A percentile compares a stretch with the other conserved stretches of the same genome.
phyloP scores from a whole-genome alignment of 352 stramenopile species.

The Globisporangium spiculum region DNA sequence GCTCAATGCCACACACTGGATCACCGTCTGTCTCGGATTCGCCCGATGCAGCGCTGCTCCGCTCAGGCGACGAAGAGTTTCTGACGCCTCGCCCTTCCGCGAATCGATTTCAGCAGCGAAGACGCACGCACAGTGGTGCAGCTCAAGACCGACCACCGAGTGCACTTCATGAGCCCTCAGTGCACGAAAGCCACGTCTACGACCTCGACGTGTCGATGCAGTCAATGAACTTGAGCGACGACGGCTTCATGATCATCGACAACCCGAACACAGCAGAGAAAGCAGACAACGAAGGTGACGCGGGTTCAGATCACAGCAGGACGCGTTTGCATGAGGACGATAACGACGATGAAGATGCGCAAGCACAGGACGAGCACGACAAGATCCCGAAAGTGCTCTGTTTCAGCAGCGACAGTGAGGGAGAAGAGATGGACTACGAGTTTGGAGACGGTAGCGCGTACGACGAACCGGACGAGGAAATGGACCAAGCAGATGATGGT shows the following conservation, averaged over 20 bases:
- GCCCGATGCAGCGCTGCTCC: slow-evolving; percentile 3
- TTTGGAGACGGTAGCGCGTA: slow-evolving; percentile 6
- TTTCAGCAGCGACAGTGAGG: slow-evolving; percentile 42
- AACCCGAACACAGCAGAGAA: slow-evolving; percentile 5
- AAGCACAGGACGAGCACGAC: slow-evolving; percentile 23
- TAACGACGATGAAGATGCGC: slow-evolving; percentile 23
- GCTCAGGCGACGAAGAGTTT: slow-evolving; percentile 9
- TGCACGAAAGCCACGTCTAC: slow-evolving; percentile 8
- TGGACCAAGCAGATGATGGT: slow-evolving; percentile 8
- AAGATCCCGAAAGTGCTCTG: slow-evolving; percentile 37
- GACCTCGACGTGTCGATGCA: slow-evolving; percentile 72
- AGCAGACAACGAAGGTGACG: neutral
- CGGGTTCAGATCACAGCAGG: neutral
- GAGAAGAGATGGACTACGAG: slow-evolving; percentile 25
- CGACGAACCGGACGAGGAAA: slow-evolving; percentile 9
- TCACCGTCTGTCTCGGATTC: slow-evolving; percentile 8
- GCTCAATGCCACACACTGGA: slow-evolving; percentile 2
- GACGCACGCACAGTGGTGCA: neutral
- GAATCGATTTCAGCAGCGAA: neutral
- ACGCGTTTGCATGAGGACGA: slow-evolving; percentile 21
- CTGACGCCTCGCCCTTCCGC: slow-evolving; percentile 13
- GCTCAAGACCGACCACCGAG: neutral
- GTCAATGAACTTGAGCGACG: slow-evolving; percentile 63
- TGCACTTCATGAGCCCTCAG: slow-evolving; percentile 8
- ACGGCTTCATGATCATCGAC: slow-evolving; percentile 22